Evolutionary conservation across 1,284 basidiomycete genomes (phyloP).

Genomic region (Puccinia polysora): DNA sequence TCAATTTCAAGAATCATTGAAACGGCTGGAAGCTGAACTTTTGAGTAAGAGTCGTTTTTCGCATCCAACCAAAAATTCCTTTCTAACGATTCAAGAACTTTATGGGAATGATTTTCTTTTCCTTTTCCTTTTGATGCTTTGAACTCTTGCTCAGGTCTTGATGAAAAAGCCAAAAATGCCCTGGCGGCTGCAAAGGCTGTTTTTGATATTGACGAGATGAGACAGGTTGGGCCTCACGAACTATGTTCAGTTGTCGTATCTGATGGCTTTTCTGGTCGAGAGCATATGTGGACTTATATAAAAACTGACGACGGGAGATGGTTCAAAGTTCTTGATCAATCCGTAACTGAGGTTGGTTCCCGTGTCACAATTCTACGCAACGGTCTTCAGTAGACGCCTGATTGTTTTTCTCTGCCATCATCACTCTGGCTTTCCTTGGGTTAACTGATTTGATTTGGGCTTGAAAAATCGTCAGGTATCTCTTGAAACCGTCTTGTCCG

Average conservation of each 20-base stretch:
- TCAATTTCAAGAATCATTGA: constrained; percentile 20
- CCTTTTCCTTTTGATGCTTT: too few relatives aligned
- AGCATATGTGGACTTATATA: constrained; percentile 43
- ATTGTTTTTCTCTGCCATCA: not conserved
- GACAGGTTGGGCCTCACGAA: constrained; percentile 33
- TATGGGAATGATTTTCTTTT: not conserved
- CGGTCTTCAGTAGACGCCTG: not conserved
- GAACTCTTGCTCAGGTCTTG: too few relatives aligned
- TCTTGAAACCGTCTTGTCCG: constrained; percentile 35
- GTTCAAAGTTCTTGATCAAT: constrained; percentile 37
- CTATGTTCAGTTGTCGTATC: constrained; percentile 35
- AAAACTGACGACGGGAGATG: constrained; percentile 38
- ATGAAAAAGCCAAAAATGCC: constrained; percentile 33
- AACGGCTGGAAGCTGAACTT: constrained; percentile 38
- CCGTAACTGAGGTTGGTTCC: constrained; percentile 21
- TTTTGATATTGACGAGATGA: constrained; percentile 42
- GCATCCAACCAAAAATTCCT: too few relatives aligned
- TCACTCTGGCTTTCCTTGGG: not conserved
- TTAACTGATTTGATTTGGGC: not conserved
- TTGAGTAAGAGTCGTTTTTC: constrained; percentile 14
- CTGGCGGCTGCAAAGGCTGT: constrained; percentile 37
- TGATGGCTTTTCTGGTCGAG: constrained; percentile 42
- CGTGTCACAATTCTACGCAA: too few relatives aligned
- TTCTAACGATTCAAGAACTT: not conserved
- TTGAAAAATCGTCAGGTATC: too few relatives aligned